Evolutionary conservation across 1,139 yeast species (phyloP).

Genomic region (Lodderomyces theae): DNA sequence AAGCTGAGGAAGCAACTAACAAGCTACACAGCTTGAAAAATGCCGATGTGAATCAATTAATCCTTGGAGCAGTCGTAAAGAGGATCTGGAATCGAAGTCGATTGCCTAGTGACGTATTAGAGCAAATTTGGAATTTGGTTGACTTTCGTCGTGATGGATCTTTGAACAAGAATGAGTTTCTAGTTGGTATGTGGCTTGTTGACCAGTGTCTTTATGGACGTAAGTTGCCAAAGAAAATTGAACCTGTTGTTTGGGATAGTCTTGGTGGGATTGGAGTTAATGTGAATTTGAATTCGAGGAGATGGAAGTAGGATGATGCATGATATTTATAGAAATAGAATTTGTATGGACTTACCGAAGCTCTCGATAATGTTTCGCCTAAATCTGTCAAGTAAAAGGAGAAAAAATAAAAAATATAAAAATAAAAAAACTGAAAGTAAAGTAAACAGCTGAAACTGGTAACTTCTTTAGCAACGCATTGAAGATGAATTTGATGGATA

Average conservation of each 20-base stretch:
- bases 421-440: background rate
- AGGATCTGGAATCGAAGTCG: slow-evolving; percentile 79
- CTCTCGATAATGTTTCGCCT: too few relatives aligned
- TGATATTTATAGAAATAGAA: background rate
- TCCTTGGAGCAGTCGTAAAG: slow-evolving; percentile 69
- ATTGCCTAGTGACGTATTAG: slow-evolving; percentile 60
- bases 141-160: slow-evolving; percentile 77
- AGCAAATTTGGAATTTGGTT: slow-evolving; percentile 74
- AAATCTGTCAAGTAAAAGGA: too few relatives aligned
- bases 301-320: background rate
- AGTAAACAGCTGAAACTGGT: too few relatives aligned
- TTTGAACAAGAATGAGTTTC: slow-evolving; percentile 73
- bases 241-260: slow-evolving; percentile 63
- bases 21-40: slow-evolving; percentile 27
- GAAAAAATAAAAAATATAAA: background rate
- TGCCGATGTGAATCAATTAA: slow-evolving; percentile 36
- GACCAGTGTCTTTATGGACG: slow-evolving; percentile 95
- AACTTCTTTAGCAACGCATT: background rate
- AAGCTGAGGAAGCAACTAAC: slow-evolving; percentile 8
- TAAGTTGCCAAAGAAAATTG: slow-evolving; percentile 69
- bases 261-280: slow-evolving; percentile 49
- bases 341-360: background rate
- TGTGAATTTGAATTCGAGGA: slow-evolving; percentile 37
- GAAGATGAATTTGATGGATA: slow-evolving; percentile 39
- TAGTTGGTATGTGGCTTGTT: slow-evolving; percentile 94